Evolutionary conservation across 441 rosid genomes (phyloP).

Genomic region (Erodium moschatum): DNA sequence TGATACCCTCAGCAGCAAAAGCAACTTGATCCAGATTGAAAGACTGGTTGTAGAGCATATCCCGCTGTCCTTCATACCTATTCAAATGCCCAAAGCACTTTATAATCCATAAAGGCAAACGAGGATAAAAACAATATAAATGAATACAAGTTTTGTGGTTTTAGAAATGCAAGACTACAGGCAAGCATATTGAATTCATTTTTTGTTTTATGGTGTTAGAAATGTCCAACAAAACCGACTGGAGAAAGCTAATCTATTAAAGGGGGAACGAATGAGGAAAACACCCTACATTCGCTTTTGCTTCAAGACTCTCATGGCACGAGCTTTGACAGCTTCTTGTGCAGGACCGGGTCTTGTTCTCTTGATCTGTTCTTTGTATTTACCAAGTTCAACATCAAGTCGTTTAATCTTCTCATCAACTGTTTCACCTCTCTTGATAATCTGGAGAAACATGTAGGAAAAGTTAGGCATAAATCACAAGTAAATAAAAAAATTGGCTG

Average conservation of each 20-base stretch:
- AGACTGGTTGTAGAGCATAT: slow-evolving; percentile 90
- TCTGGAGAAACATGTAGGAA: slow-evolving; percentile 29
- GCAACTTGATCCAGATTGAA: slow-evolving; percentile 97
- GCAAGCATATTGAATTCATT: not conserved
- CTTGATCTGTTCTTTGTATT: slow-evolving; percentile 72
- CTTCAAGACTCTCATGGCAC: slow-evolving; percentile 87
- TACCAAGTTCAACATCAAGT: slow-evolving; percentile 66
- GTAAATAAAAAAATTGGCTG: not conserved
- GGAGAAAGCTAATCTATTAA: not conserved
- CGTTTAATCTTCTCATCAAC: slow-evolving; percentile 81
- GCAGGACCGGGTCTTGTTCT: slow-evolving; percentile 81
- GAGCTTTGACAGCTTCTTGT: slow-evolving; percentile 80
- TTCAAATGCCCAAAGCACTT: slow-evolving; percentile 1
- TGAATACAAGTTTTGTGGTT: not conserved
- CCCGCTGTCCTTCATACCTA: slow-evolving; percentile 98
- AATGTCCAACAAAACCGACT: not conserved
- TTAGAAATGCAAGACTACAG: not conserved
- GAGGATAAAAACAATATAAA: not conserved
- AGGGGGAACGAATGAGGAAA: not conserved
- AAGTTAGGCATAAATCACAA: not conserved
- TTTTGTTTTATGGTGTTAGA: too few species aligned
- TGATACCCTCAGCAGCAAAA: slow-evolving; percentile 84
- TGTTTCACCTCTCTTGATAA: slow-evolving; percentile 78
- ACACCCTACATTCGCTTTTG: slow-evolving; percentile 74
- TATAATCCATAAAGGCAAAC: slow-evolving; percentile 1